phyloP scores from a whole-genome alignment of 495 filamentous ascomycete species.

The Pyronema domesticum region DNA sequence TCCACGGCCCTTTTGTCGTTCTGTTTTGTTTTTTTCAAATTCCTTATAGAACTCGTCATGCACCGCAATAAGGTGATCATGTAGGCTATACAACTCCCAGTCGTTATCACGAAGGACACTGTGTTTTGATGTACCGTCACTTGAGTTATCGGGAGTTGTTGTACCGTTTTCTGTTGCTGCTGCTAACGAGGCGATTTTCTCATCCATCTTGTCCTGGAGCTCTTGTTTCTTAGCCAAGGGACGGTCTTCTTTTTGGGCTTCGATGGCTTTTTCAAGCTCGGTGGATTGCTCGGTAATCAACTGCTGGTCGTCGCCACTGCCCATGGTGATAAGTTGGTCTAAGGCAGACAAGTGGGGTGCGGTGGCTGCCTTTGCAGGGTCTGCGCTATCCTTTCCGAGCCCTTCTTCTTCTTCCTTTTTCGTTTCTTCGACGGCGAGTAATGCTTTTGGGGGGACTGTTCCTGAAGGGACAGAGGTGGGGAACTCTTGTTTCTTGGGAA shows the following conservation, averaged over 20 bases:
- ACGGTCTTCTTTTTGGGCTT: constrained; percentile 73
- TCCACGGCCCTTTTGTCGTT: constrained; percentile 40
- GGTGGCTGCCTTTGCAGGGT: constrained; percentile 7
- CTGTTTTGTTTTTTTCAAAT: constrained; percentile 41
- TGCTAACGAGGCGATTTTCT: constrained; percentile 34
- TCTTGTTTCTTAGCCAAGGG: constrained; percentile 80
- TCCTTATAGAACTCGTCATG: constrained; percentile 67
- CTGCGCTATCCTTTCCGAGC: constrained; percentile 20
- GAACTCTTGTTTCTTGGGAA: constrained; percentile 73
- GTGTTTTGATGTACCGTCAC: constrained; percentile 26
- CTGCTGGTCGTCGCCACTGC: constrained; percentile 51
- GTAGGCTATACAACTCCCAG: constrained; percentile 58
- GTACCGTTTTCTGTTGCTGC: constrained; percentile 34
- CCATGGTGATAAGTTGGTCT: constrained; percentile 61
- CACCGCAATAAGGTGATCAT: constrained; percentile 52
- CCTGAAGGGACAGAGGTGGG: constrained; percentile 25
- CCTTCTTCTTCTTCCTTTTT: constrained; percentile 25
- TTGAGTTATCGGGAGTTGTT: constrained; percentile 26
- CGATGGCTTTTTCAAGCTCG: constrained; percentile 67
- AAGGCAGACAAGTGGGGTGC: constrained; percentile 35
- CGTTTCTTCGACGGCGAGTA: constrained; percentile 6
- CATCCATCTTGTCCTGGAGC: constrained; percentile 66
- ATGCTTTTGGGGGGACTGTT: constrained; percentile 10
- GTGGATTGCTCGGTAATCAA: constrained; percentile 55
- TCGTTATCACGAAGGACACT: constrained; percentile 42